Percentiles rank a stretch among this genome's conserved stretches.
phyloP scores from a whole-genome alignment of 2,329 filamentous ascomycete genomes.

The Nemania sp. region DNA sequence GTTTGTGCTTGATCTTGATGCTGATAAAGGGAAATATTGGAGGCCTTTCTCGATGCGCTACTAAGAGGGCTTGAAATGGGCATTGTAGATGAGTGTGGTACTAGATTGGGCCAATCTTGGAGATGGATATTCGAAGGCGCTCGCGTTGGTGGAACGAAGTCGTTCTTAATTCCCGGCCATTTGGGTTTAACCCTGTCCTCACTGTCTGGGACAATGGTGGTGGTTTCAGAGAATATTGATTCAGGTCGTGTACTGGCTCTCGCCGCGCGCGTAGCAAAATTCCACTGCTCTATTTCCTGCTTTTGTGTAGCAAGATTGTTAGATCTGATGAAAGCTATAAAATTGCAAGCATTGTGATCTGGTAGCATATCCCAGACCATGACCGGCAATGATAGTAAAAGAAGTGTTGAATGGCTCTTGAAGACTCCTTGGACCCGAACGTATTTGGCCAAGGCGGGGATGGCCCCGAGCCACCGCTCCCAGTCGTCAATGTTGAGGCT shows the following conservation, averaged over 20 bases:
- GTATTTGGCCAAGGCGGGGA: constrained; percentile 61
- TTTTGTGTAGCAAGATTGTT: constrained; percentile 53
- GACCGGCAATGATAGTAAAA: constrained; percentile 61
- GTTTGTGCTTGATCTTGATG: constrained; percentile 33
- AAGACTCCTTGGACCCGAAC: constrained; percentile 65
- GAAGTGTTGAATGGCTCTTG: constrained; percentile 62
- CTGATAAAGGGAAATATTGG: constrained; percentile 3
- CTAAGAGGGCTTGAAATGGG: background rate
- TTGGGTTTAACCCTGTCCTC: constrained; percentile 10
- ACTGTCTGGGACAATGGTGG: constrained; percentile 28
- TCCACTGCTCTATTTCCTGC: constrained; percentile 22
- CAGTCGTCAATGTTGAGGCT: constrained; percentile 60
- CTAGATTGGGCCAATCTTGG: background rate
- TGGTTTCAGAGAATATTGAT: constrained; percentile 38
- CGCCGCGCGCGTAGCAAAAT: constrained; percentile 18
- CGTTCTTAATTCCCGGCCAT: constrained; percentile 3
- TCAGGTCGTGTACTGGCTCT: constrained; percentile 32
- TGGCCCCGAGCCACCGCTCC: constrained; percentile 59
- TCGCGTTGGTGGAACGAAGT: constrained; percentile 1
- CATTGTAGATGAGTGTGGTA: background rate
- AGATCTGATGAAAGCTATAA: constrained; percentile 62
- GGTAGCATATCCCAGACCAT: constrained; percentile 64
- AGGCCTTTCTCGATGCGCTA: background rate
- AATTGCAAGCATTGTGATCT: constrained; percentile 59
- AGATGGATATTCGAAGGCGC: background rate